Base-by-base conservation (phyloP, 495 filamentous ascomycete species). In the Tuber melanosporum region DNA sequence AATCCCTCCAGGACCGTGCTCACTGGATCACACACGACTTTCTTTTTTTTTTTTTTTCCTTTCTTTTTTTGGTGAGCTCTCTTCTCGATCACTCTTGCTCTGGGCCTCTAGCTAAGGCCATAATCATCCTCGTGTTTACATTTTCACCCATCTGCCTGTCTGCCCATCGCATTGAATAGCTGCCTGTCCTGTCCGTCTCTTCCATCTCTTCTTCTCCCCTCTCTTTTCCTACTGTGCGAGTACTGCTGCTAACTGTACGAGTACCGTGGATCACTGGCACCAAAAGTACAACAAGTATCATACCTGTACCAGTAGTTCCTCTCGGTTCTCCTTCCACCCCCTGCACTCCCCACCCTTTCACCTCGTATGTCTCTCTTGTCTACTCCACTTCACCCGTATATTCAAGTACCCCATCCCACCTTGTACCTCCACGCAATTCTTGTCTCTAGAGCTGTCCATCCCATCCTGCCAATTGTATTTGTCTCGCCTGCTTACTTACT, bases 381-480 rank as follows among this genome's bases (percentile, higher is more conserved):
- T 12, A 32, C 57, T n/a, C 49, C 22, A 3, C n/a, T 62, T 32
- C 22, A 41, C 39, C 39, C 4, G 39, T 41, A 41, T 41, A 41
- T 5, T 41, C 39, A 5, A 41, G 39, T 32, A 32, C 52, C 10
- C 52, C n/a, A 62, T 32, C 57, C 57, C 57, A 66, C 57, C 57
- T 66, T 66, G 52, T 57, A 43, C 46, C 62, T 47, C 32, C 73
- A 43, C 20, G 66, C 32, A 62, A 45, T 39, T 71, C 71, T 78
- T 78, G 52, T 71, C 78, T 74, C 72, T 52, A 42, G 43, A 69
- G 45, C 71, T 71, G 71, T 73, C 70, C 76, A 71, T 79, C 75
- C 78, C 70, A 77, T 80, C 43, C 57, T 32, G 57, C 26, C 26
- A 66, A n/a, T n/a, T 71, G 66, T 76, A 70, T 72, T 57, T 72